Percentiles rank a stretch among this genome's conserved stretches.
phyloP scores from a whole-genome alignment of 225 moss, liverwort and hornwort species.

The Straminergon stramineum region DNA sequence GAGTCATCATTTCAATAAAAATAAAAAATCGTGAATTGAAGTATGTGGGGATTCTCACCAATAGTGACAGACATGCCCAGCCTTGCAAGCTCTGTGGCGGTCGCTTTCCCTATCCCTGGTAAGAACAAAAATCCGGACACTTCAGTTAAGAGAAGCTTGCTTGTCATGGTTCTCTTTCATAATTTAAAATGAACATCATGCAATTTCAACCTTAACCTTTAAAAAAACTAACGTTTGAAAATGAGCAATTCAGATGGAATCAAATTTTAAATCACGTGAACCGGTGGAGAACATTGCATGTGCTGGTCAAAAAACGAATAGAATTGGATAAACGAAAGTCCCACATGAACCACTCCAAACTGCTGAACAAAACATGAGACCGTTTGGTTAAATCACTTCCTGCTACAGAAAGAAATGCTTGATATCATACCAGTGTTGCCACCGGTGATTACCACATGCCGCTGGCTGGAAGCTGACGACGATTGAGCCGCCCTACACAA shows the following conservation, averaged over 20 bases:
- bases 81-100: slow-evolving; percentile 71
- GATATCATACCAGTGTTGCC: slow-evolving; percentile 58
- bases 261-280: not conserved
- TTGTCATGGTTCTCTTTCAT: not conserved
- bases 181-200: not conserved
- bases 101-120: slow-evolving; percentile 78
- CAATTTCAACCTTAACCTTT: not conserved
- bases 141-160: not conserved
- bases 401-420: not conserved
- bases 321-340: not conserved
- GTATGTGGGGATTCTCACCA: slow-evolving; percentile 25
- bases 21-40: too few species aligned
- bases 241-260: not conserved
- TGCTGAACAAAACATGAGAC: not conserved
- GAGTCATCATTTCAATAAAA: too few species aligned
- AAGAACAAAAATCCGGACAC: not conserved
- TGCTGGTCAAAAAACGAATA: not conserved
- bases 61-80: slow-evolving; percentile 74
- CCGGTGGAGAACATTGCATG: not conserved
- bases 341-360: not conserved
- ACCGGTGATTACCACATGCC: slow-evolving; percentile 71
- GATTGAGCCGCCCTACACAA: slow-evolving; percentile 21
- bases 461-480: slow-evolving; percentile 20
- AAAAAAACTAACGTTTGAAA: not conserved
- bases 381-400: not conserved